Evolutionary conservation across 2,329 filamentous ascomycete species (phyloP).

Genomic region (Aschersonia sp.): DNA sequence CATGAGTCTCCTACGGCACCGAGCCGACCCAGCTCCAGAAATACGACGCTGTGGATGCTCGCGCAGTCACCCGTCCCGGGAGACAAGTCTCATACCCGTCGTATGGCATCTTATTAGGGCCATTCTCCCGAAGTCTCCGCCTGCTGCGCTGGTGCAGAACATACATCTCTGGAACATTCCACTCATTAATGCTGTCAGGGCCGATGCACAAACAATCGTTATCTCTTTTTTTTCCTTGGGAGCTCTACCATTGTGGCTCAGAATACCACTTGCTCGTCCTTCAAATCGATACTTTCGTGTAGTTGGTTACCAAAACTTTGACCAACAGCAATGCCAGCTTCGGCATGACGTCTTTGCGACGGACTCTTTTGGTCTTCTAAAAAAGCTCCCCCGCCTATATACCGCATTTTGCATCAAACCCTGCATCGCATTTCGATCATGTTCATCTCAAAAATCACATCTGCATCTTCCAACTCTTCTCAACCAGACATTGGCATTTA

Average conservation of each 20-base stretch:
- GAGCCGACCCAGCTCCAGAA: slow-evolving; percentile 24
- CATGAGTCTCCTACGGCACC: slow-evolving; percentile 47
- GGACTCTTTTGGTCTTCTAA: neutral
- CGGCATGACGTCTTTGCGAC: neutral
- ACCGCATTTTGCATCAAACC: neutral
- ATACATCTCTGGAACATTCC: neutral
- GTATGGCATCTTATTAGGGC: slow-evolving; percentile 49
- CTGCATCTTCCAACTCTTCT: neutral
- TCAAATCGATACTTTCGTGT: too few species aligned
- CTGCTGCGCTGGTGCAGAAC: neutral
- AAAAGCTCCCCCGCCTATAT: neutral
- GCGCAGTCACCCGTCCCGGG: slow-evolving; percentile 27
- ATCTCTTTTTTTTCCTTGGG: too few species aligned
- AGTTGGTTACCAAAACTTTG: too few species aligned
- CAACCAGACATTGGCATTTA: neutral
- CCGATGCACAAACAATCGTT: neutral
- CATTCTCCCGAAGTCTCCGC: slow-evolving; percentile 1
- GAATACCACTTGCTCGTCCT: too few species aligned
- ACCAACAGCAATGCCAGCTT: too few species aligned
- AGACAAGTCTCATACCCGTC: slow-evolving; percentile 39
- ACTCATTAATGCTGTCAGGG: neutral
- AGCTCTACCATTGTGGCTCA: too few species aligned
- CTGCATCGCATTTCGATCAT: slow-evolving; percentile 1
- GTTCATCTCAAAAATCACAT: slow-evolving; percentile 1
- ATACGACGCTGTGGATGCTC: slow-evolving; percentile 27